phyloP scores from a whole-genome alignment of 306 rosid species.

The Cucumis hystrix region DNA sequence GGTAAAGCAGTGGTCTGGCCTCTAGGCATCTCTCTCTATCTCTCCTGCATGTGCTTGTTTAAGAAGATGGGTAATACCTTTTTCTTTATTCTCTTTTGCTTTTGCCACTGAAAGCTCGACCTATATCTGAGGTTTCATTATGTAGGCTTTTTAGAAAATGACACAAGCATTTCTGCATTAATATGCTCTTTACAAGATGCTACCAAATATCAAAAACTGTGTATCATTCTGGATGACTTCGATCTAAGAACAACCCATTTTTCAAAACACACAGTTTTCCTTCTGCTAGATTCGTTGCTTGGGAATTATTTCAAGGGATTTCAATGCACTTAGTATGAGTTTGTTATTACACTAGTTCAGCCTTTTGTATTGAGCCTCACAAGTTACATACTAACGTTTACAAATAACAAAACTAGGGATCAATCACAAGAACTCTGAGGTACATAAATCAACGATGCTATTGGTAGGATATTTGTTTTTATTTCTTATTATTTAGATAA shows the following conservation, averaged over 20 bases:
- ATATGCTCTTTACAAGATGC: not conserved
- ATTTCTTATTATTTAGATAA: not conserved
- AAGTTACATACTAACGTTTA: not conserved
- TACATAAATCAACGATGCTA: not conserved
- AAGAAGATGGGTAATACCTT: slow-evolving; percentile 3
- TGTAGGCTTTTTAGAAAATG: not conserved
- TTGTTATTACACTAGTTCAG: not conserved
- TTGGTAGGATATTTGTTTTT: not conserved
- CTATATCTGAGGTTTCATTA: not conserved
- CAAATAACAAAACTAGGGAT: not conserved
- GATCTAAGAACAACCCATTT: not conserved
- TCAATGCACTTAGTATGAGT: not conserved
- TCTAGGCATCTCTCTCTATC: not conserved
- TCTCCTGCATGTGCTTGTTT: slow-evolving; percentile 22
- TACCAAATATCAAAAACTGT: not conserved
- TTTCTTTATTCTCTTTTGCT: not conserved
- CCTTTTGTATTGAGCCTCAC: not conserved
- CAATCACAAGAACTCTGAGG: not conserved
- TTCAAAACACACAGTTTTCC: not conserved
- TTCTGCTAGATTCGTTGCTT: not conserved
- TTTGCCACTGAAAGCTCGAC: not conserved
- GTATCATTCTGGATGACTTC: not conserved
- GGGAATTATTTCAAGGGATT: not conserved
- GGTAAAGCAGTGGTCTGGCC: slow-evolving; percentile 10
- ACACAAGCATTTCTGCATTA: not conserved